phyloP scores from a whole-genome alignment of 768 basidiomycete genomes.

The Tephrocybe sp. region DNA sequence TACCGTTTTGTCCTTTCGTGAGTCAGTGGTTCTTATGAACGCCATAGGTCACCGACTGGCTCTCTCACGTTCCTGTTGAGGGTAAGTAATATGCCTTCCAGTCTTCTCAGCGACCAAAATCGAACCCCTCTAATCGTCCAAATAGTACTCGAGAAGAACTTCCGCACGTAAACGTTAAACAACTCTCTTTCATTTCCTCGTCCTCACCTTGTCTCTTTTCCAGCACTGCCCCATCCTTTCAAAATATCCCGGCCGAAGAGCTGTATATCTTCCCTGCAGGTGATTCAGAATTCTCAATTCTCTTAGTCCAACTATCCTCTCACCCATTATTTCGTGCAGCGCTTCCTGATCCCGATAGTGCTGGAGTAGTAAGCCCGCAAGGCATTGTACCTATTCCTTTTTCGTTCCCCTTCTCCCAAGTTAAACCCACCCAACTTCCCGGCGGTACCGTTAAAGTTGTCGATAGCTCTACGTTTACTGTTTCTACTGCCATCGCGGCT shows the following conservation, averaged over 20 bases:
- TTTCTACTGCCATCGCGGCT: constrained; percentile 50
- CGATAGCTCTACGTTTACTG: constrained; percentile 49
- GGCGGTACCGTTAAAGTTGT: constrained; percentile 52
- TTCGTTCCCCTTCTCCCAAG: constrained; percentile 45
- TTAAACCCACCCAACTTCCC: constrained; percentile 36
- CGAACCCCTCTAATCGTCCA: neutral
- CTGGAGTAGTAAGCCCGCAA: constrained; percentile 37
- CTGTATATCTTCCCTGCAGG: constrained; percentile 53
- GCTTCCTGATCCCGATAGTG: constrained; percentile 32
- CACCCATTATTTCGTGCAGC: constrained; percentile 17
- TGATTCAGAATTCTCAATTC: constrained; percentile 15
- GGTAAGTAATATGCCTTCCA: constrained; percentile 17
- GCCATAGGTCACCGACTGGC: constrained; percentile 49
- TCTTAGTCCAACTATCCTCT: neutral
- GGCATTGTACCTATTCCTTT: constrained; percentile 43
- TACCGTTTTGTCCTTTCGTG: neutral
- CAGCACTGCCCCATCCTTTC: constrained; percentile 34
- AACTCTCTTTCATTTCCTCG: neutral
- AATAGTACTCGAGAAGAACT: constrained; percentile 50
- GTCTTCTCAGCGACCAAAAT: no score
- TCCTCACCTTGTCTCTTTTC: neutral
- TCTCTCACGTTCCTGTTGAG: constrained; percentile 52
- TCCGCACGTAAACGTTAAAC: constrained; percentile 29
- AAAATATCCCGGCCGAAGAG: constrained; percentile 40
- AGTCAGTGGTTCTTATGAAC: neutral